Conservation (phyloP, 2,329 filamentous ascomycete genomes). For the Aspergillus brasiliensis region DNA sequence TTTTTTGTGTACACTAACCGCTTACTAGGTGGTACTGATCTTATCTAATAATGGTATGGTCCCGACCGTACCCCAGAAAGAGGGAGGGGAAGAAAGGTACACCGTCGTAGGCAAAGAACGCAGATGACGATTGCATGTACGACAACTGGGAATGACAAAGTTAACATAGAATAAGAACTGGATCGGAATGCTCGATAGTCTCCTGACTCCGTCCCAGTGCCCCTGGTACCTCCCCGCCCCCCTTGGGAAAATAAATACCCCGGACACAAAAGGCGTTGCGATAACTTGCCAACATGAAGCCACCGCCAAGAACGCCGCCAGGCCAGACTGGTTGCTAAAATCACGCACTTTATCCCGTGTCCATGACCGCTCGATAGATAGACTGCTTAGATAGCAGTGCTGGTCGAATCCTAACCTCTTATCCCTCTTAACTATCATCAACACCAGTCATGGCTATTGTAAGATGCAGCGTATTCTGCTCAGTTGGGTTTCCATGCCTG, state of each 20-base stretch:
- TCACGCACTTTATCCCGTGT: conserved; percentile 13
- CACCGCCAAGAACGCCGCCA: conserved; percentile 19
- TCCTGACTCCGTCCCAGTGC: neutral
- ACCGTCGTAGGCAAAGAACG: neutral
- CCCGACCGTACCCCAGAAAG: conserved; percentile 2
- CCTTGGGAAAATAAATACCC: neutral
- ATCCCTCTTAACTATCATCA: neutral
- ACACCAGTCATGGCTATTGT: neutral
- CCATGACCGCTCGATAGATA: neutral
- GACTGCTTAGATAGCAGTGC: neutral
- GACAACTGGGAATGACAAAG: conserved; percentile 2
- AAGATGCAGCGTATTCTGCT: neutral
- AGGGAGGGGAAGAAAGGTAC: neutral
- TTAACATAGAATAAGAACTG: conserved; percentile 12
- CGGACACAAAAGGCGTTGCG: neutral
- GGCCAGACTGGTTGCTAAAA: conserved; percentile 12
- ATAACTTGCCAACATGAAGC: conserved; percentile 11
- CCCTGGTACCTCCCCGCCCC: neutral
- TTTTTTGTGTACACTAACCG: neutral
- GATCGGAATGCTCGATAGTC: neutral
- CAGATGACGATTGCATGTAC: conserved; percentile 3
- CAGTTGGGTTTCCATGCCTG: conserved; percentile 8
- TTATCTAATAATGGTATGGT: neutral
- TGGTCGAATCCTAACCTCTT: neutral
- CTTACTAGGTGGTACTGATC: neutral